Evolutionary conservation across 441 rosid genomes (phyloP).

Genomic region (Arabidopsis hybrid): DNA sequence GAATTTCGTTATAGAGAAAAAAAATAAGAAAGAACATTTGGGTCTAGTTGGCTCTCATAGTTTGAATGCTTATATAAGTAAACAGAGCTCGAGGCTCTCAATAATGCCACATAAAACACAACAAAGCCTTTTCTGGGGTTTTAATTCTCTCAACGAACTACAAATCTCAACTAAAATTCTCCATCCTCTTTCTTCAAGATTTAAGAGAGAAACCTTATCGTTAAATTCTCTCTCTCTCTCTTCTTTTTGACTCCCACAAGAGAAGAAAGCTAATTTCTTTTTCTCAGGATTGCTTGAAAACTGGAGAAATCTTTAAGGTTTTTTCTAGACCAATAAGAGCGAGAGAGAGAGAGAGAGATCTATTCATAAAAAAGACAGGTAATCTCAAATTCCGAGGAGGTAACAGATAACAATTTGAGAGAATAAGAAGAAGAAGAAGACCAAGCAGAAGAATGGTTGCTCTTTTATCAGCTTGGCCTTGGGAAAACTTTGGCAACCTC

Average conservation of each 20-base stretch:
- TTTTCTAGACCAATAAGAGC: constrained; percentile 29
- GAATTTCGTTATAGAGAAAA: neutral
- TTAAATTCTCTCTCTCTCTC: constrained; percentile 13
- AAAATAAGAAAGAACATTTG: neutral
- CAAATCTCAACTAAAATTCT: constrained; percentile 21
- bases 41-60: constrained; percentile 37
- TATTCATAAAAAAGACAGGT: neutral
- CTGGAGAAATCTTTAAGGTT: constrained; percentile 35
- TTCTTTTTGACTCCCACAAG: constrained; percentile 29
- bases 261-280: constrained; percentile 22
- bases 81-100: constrained; percentile 35
- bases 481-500: constrained; percentile 81
- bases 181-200: constrained; percentile 11
- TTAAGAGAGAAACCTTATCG: constrained; percentile 8
- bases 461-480: constrained; percentile 82
- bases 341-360: constrained; percentile 25
- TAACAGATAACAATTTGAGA: constrained; percentile 7
- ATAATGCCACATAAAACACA: constrained; percentile 28
- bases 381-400: constrained; percentile 17
- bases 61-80: constrained; percentile 43
- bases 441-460: constrained; percentile 51
- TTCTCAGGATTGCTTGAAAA: constrained; percentile 23
- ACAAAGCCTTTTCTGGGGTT: constrained; percentile 14
- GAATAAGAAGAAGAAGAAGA: constrained; percentile 8
- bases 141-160: constrained; percentile 30